Base-by-base conservation (phyloP, 306 rosid species). In the Pterocarpus santalinus region DNA sequence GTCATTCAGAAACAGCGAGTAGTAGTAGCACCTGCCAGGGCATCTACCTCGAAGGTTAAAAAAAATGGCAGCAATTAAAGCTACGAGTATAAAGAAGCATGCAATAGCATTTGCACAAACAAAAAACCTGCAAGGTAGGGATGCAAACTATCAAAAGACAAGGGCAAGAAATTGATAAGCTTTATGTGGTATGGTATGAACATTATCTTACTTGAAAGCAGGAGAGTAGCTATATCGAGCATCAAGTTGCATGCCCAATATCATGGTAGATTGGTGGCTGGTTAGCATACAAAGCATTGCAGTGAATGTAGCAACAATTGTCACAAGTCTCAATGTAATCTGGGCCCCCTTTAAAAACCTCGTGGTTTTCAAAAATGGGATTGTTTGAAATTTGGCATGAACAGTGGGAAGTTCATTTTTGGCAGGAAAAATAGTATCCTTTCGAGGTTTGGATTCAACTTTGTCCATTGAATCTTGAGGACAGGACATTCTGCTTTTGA, bases 71-170 rank as follows among this genome's bases (percentile, higher is more conserved):
- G 82, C 28, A 71, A 80, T 41, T 66, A 77, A 17, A 36, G 92
- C 76, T 6, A 85, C 9, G 34, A 82, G 64, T n/a, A 73, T 65
- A 62, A 80, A 80, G 67, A 64, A 82, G 76, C 90, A 87, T 33
- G 82, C 86, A 71, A 81, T 60, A 60, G 89, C 94, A 60, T 88
- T 85, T 53, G 89, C 87, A 41, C 65, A 39, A 55, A 84, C 90
- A 34, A 86, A 85, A 61, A 81, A 90, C 90, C 94, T 90, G 85
- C 69, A 67, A 35, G 33, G 28, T 66, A 11, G 32, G 60, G 53
- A 60, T 11, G 36, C 41, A 8, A 56, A 5, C 8, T 36, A 64
- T 32, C 68, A 53, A n/a, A 13, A 6, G 11, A 47, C 13, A 47
- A 47, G 53, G 53, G 3, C 3, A 47, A 2, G 53, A 12, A 8